These are phyloP conservation scores for Clonostachys byssicola DNA, from an alignment of 2,329 filamentous ascomycete species.

Conservation along the genomic window DNA sequence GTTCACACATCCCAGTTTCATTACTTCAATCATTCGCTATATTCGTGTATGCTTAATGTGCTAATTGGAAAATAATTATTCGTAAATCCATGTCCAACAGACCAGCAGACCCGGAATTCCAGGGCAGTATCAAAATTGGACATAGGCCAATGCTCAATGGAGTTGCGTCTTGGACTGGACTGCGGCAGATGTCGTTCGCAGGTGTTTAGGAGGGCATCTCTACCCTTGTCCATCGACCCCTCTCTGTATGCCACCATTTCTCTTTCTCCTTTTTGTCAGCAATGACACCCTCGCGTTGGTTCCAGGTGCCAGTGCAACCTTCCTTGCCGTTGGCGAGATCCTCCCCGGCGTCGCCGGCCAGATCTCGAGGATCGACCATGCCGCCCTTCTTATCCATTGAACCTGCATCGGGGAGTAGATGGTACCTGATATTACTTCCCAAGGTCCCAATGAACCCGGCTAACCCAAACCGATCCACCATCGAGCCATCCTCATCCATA, in stretches of 20 bases:
- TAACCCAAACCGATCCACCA: constrained; percentile 49
- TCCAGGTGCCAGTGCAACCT: constrained; percentile 44
- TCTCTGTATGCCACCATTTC: constrained; percentile 45
- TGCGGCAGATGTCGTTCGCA: too few species aligned
- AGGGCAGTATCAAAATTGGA: too few species aligned
- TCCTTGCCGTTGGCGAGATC: constrained; percentile 25
- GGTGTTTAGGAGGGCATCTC: background rate
- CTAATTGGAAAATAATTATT: too few species aligned
- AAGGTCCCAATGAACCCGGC: constrained; percentile 59
- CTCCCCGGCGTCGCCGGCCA: constrained; percentile 44
- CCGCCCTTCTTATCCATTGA: constrained; percentile 52
- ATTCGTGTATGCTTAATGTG: too few species aligned
- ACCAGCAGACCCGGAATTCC: too few species aligned
- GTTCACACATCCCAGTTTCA: too few species aligned
- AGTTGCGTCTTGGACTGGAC: too few species aligned
- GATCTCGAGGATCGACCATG: constrained; percentile 45
- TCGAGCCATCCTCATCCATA: constrained; percentile 42
- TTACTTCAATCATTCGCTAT: too few species aligned
- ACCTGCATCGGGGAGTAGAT: constrained; percentile 52
- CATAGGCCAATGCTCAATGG: too few species aligned
- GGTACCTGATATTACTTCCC: constrained; percentile 56
- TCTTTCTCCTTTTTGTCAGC: constrained; percentile 43
- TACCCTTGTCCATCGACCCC: constrained; percentile 33
- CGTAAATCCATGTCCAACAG: too few species aligned
- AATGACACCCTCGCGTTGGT: constrained; percentile 25